Conservation (phyloP, 1,284 basidiomycete species). For the Cryptococcus jaspeensis region DNA sequence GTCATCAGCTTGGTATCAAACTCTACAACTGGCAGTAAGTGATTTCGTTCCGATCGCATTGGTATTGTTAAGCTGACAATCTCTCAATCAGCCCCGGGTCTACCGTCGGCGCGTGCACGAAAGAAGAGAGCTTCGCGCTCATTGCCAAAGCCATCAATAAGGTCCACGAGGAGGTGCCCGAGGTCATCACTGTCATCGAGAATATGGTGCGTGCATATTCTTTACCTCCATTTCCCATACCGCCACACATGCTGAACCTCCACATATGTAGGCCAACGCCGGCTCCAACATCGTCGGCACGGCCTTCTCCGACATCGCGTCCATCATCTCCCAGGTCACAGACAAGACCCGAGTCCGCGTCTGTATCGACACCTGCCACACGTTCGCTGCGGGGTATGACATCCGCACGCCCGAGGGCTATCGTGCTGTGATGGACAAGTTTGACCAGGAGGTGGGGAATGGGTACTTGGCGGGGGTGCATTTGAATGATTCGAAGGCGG, state of each 20-base stretch:
- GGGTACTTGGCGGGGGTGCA: slow-evolving; percentile 76
- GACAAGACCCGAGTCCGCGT: slow-evolving; percentile 75
- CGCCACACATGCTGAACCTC: too few species aligned
- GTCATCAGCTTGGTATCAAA: slow-evolving; percentile 70
- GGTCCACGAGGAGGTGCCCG: slow-evolving; percentile 67
- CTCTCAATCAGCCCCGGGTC: slow-evolving; percentile 66
- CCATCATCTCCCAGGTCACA: slow-evolving; percentile 69
- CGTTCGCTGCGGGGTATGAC: slow-evolving; percentile 81
- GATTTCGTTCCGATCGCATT: not conserved
- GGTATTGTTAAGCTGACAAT: not conserved
- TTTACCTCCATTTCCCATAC: not conserved
- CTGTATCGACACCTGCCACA: slow-evolving; percentile 84
- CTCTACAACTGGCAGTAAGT: slow-evolving; percentile 84
- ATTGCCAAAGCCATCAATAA: slow-evolving; percentile 74
- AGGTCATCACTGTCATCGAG: slow-evolving; percentile 70
- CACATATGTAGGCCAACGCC: slow-evolving; percentile 76
- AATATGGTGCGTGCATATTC: slow-evolving; percentile 65
- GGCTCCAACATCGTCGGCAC: slow-evolving; percentile 73
- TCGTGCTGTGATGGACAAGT: slow-evolving; percentile 55
- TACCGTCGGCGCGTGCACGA: slow-evolving; percentile 66
- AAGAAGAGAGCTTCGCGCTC: slow-evolving; percentile 62
- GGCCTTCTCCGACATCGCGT: slow-evolving; percentile 64
- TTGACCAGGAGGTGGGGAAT: slow-evolving; percentile 67
- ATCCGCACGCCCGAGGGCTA: slow-evolving; percentile 60
- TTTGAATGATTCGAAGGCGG: slow-evolving; percentile 75